Evolutionary conservation across 2,329 filamentous ascomycete genomes (phyloP), one percentile per base, ranked within the genome.

Genomic region (Xylariomycetidae sp.): DNA sequence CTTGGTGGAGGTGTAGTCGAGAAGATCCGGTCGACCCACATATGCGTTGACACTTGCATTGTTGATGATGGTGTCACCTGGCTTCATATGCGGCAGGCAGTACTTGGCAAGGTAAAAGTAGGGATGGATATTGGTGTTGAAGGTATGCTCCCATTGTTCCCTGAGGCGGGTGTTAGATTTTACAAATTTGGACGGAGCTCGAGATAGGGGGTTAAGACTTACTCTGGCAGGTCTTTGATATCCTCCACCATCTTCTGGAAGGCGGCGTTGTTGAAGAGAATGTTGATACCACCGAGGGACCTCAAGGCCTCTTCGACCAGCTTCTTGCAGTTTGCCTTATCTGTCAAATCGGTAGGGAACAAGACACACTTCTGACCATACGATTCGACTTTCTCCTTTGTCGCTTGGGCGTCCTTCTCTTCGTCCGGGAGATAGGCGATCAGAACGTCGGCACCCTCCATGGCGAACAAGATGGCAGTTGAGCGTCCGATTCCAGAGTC

Each of bases 21-120:
- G 74, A 2, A 90, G 71, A 49, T 90, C 85, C 0, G 82, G 81
- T 2, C 85, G 82, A 25, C 86, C 86, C 37, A 88, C 75, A 62
- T 90, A 92, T 16, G 81, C 84, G 57, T 90, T 90, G 56, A 92
- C 81, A 19, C 83, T 88, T 27, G 85, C 80, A 55, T 87, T 88
- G 66, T 90, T 92, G 71, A 94, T 88, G 57, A 94, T 88, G 16
- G 77, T 80, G 36, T 77, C 72, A 22, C 87, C 86, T n/a, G 60
- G 58, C 52, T 77, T 74, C 78, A 92, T 84, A 59, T 89, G 82
- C 1, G 78, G 79, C 9, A 92, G 68, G 10, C 72, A 63, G 53
- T 89, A 87, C 58, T 92, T 92, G 40, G 85, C 73, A 22, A 90
- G 68, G 64, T 80, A 90, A 69, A 88, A 92, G 66, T 79, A 82